phyloP scores from a whole-genome alignment of 176 grass and related monocot species.

The Zea mays region DNA sequence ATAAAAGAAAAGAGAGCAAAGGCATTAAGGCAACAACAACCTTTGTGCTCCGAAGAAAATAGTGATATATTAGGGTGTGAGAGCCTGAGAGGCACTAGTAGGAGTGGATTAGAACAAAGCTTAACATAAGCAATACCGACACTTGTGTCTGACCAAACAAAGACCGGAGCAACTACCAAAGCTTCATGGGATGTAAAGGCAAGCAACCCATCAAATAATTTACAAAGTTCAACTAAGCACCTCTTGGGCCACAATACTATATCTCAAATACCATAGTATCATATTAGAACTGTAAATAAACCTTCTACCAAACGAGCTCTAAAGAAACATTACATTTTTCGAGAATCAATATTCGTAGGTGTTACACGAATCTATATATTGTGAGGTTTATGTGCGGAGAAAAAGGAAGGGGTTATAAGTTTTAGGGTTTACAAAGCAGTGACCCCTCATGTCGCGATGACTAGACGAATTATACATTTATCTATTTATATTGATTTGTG shows the following conservation, averaged over 20 bases:
- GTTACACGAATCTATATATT: neutral
- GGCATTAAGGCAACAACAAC: conserved; percentile 4
- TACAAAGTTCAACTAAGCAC: neutral
- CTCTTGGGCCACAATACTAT: no score
- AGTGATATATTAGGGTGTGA: neutral
- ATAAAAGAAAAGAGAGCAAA: neutral
- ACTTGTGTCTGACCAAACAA: conserved; percentile 39
- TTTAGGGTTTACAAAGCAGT: no score
- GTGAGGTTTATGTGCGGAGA: no score
- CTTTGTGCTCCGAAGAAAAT: conserved; percentile 2
- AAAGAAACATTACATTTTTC: no score
- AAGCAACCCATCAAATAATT: neutral
- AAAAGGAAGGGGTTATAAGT: no score
- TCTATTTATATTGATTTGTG: no score
- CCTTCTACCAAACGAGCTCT: no score
- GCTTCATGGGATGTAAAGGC: neutral
- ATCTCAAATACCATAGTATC: no score
- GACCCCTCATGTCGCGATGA: no score
- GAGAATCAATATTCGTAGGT: no score
- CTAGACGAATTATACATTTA: no score
- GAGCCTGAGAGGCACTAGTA: neutral
- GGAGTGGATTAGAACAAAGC: neutral
- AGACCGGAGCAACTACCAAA: conserved; percentile 23
- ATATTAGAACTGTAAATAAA: no score
- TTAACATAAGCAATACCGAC: neutral